A percentile compares a stretch with the other conserved stretches of the same genome.
Evolutionary conservation across 2,329 filamentous ascomycete species (phyloP).

Genomic region (Xylaria sp.): DNA sequence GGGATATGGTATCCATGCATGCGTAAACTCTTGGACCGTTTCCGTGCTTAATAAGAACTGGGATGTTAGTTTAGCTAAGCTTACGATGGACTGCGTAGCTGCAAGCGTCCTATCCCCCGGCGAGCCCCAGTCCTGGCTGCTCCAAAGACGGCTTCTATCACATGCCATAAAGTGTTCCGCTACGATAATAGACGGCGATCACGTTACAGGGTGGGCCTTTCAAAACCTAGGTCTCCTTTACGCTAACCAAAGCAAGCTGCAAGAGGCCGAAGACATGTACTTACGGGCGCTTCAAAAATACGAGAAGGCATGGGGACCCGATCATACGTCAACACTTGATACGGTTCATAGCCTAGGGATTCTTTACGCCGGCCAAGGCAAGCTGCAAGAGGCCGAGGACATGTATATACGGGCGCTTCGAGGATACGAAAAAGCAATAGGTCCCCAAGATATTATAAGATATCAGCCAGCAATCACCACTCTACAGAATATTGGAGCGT

Average conservation of each 20-base stretch:
- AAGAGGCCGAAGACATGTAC: slow-evolving; percentile 47
- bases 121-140: slow-evolving; percentile 13
- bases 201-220: slow-evolving; percentile 15
- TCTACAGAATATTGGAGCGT: not conserved
- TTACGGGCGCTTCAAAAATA: slow-evolving; percentile 44
- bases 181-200: slow-evolving; percentile 7
- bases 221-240: slow-evolving; percentile 48
- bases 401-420: slow-evolving; percentile 47
- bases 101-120: not conserved
- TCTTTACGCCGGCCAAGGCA: slow-evolving; percentile 39
- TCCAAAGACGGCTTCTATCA: slow-evolving; percentile 19
- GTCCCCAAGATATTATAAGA: not conserved
- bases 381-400: slow-evolving; percentile 42
- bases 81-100: slow-evolving; percentile 14
- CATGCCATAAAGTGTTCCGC: slow-evolving; percentile 16
- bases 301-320: slow-evolving; percentile 1
- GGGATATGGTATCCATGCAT: slow-evolving; percentile 30
- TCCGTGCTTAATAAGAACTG: slow-evolving; percentile 12
- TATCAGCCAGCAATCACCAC: not conserved
- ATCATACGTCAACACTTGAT: slow-evolving; percentile 10
- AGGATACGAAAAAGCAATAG: slow-evolving; percentile 32
- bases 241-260: slow-evolving; percentile 41
- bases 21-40: slow-evolving; percentile 25
- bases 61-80: slow-evolving; percentile 8
- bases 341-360: slow-evolving; percentile 19